Conservation (phyloP, 306 rosid genomes). For the Aeschynomene evenia region DNA sequence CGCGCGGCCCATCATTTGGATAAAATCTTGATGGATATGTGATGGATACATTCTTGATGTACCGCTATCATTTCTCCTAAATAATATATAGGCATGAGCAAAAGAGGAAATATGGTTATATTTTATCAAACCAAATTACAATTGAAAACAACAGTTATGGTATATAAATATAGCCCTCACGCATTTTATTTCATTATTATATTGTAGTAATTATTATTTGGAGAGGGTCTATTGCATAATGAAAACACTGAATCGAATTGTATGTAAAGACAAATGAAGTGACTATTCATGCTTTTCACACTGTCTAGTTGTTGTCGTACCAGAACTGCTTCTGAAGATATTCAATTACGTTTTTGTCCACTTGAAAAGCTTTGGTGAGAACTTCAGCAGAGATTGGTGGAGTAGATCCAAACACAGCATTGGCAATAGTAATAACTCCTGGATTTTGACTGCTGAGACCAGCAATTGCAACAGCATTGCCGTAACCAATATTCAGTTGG, state of each 20-base stretch:
- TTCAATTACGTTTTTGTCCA: background rate
- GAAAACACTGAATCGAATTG: background rate
- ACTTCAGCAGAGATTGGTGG: conserved; percentile 29
- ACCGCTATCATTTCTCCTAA: too few species aligned
- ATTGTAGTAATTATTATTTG: too few species aligned
- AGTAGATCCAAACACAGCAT: conserved; percentile 23
- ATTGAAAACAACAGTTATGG: too few species aligned
- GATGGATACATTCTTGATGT: too few species aligned
- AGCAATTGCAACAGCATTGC: background rate
- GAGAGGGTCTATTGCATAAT: background rate
- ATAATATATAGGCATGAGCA: too few species aligned
- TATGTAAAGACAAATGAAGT: background rate
- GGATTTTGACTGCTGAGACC: background rate
- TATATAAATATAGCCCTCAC: too few species aligned
- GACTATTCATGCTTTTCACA: background rate
- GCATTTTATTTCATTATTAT: too few species aligned
- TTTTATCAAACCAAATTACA: too few species aligned
- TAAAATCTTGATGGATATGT: too few species aligned
- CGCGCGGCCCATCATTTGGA: too few species aligned
- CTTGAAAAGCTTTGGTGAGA: conserved; percentile 18
- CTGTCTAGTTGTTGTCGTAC: background rate
- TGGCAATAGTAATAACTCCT: background rate
- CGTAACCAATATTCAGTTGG: background rate
- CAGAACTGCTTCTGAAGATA: conserved; percentile 20
- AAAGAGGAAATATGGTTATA: too few species aligned